phyloP scores from a whole-genome alignment of 2,329 filamentous ascomycete genomes.

The Fusarium acutatum region DNA sequence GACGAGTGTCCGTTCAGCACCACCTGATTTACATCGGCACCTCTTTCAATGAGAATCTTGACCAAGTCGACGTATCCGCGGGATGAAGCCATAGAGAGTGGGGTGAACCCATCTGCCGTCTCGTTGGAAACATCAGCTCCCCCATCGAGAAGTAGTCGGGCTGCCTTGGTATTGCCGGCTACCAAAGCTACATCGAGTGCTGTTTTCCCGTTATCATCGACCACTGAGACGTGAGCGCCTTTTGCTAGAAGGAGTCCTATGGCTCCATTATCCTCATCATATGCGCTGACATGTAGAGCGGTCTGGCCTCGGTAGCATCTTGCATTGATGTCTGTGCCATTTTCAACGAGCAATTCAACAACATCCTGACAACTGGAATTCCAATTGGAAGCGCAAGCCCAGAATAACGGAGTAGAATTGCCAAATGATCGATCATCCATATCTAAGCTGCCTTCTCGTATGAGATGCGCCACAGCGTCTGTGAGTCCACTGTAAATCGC shows the following conservation, averaged over 20 bases:
- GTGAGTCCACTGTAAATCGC: rapidly evolving
- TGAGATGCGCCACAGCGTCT: rapidly evolving
- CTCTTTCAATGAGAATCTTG: rapidly evolving
- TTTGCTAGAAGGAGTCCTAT: rapidly evolving
- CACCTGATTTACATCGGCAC: neutral
- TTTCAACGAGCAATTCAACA: neutral
- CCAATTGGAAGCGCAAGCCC: rapidly evolving
- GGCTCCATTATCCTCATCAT: rapidly evolving
- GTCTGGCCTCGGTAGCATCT: rapidly evolving
- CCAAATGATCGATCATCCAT: neutral
- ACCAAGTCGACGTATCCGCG: rapidly evolving
- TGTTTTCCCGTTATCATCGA: rapidly evolving
- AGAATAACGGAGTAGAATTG: rapidly evolving
- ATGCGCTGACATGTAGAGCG: rapidly evolving
- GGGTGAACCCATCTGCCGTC: rapidly evolving
- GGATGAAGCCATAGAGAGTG: rapidly evolving
- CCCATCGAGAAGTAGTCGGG: neutral
- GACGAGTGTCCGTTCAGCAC: rapidly evolving
- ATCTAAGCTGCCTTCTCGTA: rapidly evolving
- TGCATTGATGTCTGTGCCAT: neutral
- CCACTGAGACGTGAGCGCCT: neutral
- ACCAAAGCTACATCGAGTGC: rapidly evolving
- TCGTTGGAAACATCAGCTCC: neutral
- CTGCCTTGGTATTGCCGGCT: rapidly evolving
- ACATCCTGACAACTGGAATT: too few relatives aligned